These are phyloP conservation scores for Globisporangium polare DNA, from an alignment of 352 stramenopile genomes.

Conservation along the genomic window DNA sequence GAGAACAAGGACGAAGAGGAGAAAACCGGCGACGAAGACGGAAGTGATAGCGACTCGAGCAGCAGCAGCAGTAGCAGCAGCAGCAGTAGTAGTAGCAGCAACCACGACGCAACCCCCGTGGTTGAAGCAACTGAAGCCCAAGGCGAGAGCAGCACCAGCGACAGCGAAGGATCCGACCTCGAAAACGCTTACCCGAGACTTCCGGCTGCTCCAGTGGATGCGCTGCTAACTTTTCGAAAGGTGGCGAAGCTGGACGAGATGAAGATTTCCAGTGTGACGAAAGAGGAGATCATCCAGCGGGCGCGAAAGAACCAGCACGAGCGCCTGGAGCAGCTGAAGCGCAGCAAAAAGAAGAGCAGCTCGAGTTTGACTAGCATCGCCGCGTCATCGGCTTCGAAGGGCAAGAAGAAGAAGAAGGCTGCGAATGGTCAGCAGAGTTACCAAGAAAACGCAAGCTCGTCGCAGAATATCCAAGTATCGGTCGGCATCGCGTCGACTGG, in stretches of 20 bases:
- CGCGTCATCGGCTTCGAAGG: slow-evolving; percentile 14
- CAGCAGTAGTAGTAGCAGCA: slow-evolving; percentile 14
- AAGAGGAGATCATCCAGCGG: slow-evolving; percentile 33
- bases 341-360: slow-evolving; percentile 33
- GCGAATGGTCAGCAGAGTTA: background rate
- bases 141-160: slow-evolving; percentile 39
- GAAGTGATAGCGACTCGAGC: slow-evolving; percentile 30
- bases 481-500: background rate
- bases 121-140: slow-evolving; percentile 18
- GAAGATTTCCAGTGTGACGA: slow-evolving; percentile 34
- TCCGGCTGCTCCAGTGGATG: slow-evolving; percentile 51
- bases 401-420: slow-evolving; percentile 29
- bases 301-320: slow-evolving; percentile 34
- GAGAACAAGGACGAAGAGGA: slow-evolving; percentile 12
- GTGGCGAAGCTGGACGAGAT: slow-evolving; percentile 51
- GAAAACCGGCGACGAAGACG: slow-evolving; percentile 18
- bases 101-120: background rate
- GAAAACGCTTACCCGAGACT: slow-evolving; percentile 62
- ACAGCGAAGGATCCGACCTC: slow-evolving; percentile 51
- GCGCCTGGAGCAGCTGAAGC: slow-evolving; percentile 27
- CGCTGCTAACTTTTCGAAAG: slow-evolving; percentile 48
- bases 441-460: background rate
- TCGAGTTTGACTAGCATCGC: slow-evolving; percentile 9
- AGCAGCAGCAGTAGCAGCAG: slow-evolving; percentile 23
- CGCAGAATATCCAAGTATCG: background rate